Conservation (phyloP, 768 basidiomycete genomes). For the Trametes elegans region DNA sequence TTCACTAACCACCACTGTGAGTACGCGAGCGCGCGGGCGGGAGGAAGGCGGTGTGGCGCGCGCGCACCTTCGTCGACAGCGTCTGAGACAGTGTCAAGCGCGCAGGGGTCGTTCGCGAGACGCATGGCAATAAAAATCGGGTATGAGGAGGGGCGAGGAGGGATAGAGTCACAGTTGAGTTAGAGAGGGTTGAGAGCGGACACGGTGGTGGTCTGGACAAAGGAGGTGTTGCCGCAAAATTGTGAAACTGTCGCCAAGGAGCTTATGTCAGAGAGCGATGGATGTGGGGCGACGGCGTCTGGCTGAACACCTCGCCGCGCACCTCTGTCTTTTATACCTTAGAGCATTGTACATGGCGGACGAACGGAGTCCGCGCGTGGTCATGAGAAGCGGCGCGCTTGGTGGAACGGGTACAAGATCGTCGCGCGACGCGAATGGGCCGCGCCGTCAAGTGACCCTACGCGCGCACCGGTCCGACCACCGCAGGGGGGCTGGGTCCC, state of each 20-base stretch:
- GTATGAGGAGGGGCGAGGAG: too few species aligned
- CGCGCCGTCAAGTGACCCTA: not conserved
- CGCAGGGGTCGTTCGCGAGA: slow-evolving; percentile 13
- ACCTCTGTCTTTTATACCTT: slow-evolving; percentile 8
- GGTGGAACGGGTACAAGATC: not conserved
- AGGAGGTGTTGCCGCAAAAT: not conserved
- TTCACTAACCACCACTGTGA: slow-evolving; percentile 49
- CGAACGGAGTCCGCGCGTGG: not conserved
- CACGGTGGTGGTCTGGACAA: too few species aligned
- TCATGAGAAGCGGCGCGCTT: slow-evolving; percentile 7
- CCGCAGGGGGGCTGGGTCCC: not conserved
- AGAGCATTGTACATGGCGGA: not conserved
- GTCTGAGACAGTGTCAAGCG: slow-evolving; percentile 45
- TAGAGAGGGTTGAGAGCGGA: not conserved
- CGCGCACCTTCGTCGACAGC: slow-evolving; percentile 47
- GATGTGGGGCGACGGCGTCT: not conserved
- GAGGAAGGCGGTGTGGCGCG: not conserved
- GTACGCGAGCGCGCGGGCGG: not conserved
- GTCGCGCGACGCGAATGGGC: not conserved
- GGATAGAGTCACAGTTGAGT: not conserved
- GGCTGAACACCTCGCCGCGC: not conserved
- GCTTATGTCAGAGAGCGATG: slow-evolving; percentile 16
- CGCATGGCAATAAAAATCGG: not conserved
- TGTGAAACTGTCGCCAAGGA: slow-evolving; percentile 11
- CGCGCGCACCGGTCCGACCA: slow-evolving; percentile 1